Base-by-base conservation (phyloP, 2,329 filamentous ascomycete species). In the Neobulgaria alba region DNA sequence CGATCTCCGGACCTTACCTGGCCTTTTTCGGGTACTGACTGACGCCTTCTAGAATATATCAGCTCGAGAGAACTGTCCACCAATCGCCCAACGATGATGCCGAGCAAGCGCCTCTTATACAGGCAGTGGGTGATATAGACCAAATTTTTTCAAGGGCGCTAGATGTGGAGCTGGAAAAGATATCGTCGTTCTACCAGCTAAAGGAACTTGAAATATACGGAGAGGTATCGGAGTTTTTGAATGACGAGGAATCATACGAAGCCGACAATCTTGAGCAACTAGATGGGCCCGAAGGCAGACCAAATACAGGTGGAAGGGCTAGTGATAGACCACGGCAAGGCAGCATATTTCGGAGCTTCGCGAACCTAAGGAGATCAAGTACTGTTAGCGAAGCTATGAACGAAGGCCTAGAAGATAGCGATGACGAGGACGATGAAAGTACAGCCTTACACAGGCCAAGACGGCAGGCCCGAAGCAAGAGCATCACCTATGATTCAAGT, bases 91-190 rank as follows among this genome's bases (percentile, higher is more conserved):
- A 64, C 40, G 68, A 75, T 43, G 90, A 96, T 65, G 75, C 79
- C 54, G 92, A 98, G 67, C 82, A 81, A 5, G 82, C 88, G 9
- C 88, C 92, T 4, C 75, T 98, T 30, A 81, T 98, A 72, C 45
- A 71, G 72, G 41, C 74, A 76, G 43, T 64, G 70, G 52, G 52
- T 33, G 82, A 93, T 44, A 82, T 88, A 10, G 89, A 96, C 60
- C 73, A 77, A 29, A 73, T 89, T 44, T 98, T 98, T 61, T 73
- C 74, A 50, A 79, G 79, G 49, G 81, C 88, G 30, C 74, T 98
- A 14, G 87, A 93, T 57, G 75, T 83, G 31, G 92, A 98, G 62
- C 68, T 98, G 37, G 89, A 96, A 58, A 96, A 96, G 69, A 87
- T 98, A 46, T 84, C 78, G 56, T 84, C 82, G 0, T 98, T 98